A percentile compares a stretch with the other conserved stretches of the same genome.
phyloP scores from a whole-genome alignment of 257 asterid genomes.

The Henckelia pumila region DNA sequence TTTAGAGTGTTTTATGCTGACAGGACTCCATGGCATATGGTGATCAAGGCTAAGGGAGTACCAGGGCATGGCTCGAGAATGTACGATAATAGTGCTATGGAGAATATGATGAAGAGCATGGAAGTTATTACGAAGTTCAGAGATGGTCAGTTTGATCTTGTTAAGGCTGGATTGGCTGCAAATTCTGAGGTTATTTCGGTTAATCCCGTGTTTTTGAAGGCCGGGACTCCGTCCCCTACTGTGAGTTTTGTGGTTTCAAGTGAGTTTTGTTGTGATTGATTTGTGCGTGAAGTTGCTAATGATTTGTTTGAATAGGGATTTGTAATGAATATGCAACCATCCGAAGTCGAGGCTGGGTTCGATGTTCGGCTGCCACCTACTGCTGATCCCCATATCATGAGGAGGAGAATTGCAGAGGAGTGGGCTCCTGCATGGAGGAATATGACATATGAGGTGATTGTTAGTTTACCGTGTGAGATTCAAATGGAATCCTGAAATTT shows the following conservation, averaged over 20 bases:
- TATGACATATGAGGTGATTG: slow-evolving; percentile 68
- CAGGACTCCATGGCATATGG: slow-evolving; percentile 78
- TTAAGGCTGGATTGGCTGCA: slow-evolving; percentile 67
- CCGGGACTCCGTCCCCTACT: slow-evolving; percentile 65
- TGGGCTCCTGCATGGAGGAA: slow-evolving; percentile 97
- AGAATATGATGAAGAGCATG: slow-evolving; percentile 81
- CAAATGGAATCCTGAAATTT: neutral
- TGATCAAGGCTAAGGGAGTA: slow-evolving; percentile 61
- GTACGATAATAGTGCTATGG: slow-evolving; percentile 79
- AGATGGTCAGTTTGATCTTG: slow-evolving; percentile 66
- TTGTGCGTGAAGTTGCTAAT: slow-evolving; percentile 6
- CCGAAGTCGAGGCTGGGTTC: slow-evolving; percentile 91
- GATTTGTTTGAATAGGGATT: slow-evolving; percentile 54
- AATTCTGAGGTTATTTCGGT: slow-evolving; percentile 84
- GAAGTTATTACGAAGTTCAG: slow-evolving; percentile 80
- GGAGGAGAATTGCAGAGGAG: slow-evolving; percentile 70
- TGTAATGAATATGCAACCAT: slow-evolving; percentile 94
- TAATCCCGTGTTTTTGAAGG: slow-evolving; percentile 78
- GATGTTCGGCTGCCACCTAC: slow-evolving; percentile 89
- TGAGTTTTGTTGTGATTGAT: slow-evolving; percentile 17
- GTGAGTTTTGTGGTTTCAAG: slow-evolving; percentile 36
- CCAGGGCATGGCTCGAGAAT: slow-evolving; percentile 90
- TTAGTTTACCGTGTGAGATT: neutral
- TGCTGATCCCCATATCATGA: slow-evolving; percentile 60
- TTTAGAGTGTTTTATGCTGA: slow-evolving; percentile 89